Evolutionary conservation across 164 flowering plant species (phyloP).

Genomic region (Aristolochia californica): DNA sequence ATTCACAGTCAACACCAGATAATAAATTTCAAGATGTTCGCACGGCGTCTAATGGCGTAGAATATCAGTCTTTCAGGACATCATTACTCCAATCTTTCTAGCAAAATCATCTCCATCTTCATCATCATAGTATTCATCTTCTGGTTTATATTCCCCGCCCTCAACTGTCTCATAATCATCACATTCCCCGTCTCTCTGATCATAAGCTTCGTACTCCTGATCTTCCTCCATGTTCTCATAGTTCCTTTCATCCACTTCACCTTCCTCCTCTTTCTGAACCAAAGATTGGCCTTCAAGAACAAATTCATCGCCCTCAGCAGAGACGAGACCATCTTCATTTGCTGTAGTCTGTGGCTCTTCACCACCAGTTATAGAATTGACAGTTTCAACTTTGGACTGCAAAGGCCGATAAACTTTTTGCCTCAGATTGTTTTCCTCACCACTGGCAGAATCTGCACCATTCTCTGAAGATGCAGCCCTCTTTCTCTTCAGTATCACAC

Average conservation of each 20-base stretch:
- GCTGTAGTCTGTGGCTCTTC: constrained; percentile 19
- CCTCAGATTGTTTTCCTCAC: constrained; percentile 16
- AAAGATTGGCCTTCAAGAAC: constrained; percentile 19
- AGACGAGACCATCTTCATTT: constrained; percentile 4
- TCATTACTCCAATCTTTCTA: constrained; percentile 56
- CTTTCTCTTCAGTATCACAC: constrained; percentile 73
- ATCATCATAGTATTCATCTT: constrained; percentile 46
- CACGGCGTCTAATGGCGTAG: neutral
- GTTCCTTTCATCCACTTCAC: constrained; percentile 34
- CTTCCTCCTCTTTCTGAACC: constrained; percentile 13
- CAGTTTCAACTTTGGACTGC: constrained; percentile 11
- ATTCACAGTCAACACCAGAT: neutral
- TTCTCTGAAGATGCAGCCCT: constrained; percentile 32
- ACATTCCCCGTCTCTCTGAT: constrained; percentile 43
- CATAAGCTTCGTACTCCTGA: constrained; percentile 39
- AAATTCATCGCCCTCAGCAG: constrained; percentile 12
- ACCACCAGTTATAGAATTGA: constrained; percentile 6
- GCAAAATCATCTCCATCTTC: constrained; percentile 81
- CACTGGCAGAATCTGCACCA: constrained; percentile 11
- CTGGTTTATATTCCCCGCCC: constrained; percentile 40
- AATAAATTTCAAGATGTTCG: neutral
- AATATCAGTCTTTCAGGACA: constrained; percentile 11
- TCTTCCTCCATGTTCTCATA: constrained; percentile 25
- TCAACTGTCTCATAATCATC: constrained; percentile 39
- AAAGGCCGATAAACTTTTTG: neutral